These are phyloP conservation scores for Xylaria sp. DNA, from an alignment of 2,329 filamentous ascomycete genomes.

Conservation along the genomic window DNA sequence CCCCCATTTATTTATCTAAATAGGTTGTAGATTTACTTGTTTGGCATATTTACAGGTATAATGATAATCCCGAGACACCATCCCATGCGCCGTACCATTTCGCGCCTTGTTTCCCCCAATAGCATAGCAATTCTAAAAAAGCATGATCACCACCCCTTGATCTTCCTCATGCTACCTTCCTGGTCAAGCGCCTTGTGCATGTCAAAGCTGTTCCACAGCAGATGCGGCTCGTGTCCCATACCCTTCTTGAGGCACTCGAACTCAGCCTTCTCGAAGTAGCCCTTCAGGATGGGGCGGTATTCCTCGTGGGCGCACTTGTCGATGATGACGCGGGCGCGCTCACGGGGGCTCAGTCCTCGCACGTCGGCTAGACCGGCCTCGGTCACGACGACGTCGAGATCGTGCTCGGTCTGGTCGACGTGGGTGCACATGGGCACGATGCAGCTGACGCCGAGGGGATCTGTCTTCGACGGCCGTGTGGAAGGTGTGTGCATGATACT, in stretches of 20 bases:
- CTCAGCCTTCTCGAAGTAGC: slow-evolving; percentile 88
- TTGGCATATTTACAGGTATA: slow-evolving; percentile 11
- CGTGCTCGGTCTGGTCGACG: slow-evolving; percentile 92
- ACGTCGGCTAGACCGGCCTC: slow-evolving; percentile 84
- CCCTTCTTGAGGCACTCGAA: slow-evolving; percentile 87
- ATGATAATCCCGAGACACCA: slow-evolving; percentile 9
- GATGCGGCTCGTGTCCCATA: slow-evolving; percentile 89
- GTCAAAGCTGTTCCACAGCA: slow-evolving; percentile 87
- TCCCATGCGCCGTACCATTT: slow-evolving; percentile 7
- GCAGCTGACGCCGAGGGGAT: slow-evolving; percentile 83
- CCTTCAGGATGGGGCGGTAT: slow-evolving; percentile 82
- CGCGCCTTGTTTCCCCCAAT: not conserved
- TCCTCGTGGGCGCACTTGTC: slow-evolving; percentile 87
- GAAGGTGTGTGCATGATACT: slow-evolving; percentile 94
- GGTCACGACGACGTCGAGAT: slow-evolving; percentile 88
- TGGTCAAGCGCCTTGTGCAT: slow-evolving; percentile 86
- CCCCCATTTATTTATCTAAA: slow-evolving; percentile 5
- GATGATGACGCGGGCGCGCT: slow-evolving; percentile 87
- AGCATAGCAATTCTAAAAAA: not conserved
- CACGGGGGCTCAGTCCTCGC: slow-evolving; percentile 79
- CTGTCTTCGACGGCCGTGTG: slow-evolving; percentile 81
- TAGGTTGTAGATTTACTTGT: not conserved
- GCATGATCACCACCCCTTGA: slow-evolving; percentile 67
- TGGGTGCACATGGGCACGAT: slow-evolving; percentile 96
- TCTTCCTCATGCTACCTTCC: slow-evolving; percentile 87